A percentile compares a stretch with the other conserved stretches of the same genome.
Evolutionary conservation across 352 stramenopile species (phyloP).

Genomic region (Blastocystis sp.): DNA sequence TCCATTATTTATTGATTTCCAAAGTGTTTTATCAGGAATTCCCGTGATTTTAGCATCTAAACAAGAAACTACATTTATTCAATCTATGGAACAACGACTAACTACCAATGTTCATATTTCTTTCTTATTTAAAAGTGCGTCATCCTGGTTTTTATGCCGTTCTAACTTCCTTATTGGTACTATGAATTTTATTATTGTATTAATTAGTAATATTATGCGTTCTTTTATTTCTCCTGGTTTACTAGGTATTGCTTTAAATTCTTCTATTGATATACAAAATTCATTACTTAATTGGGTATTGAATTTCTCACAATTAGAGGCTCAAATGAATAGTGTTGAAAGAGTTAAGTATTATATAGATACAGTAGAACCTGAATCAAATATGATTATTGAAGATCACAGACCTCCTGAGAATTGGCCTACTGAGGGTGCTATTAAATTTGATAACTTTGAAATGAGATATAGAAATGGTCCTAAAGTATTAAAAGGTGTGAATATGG

Average conservation of each 20-base stretch:
- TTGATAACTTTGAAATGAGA: constrained; percentile 61
- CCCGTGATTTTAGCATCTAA: constrained; percentile 32
- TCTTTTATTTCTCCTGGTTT: constrained; percentile 53
- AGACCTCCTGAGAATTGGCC: constrained; percentile 54
- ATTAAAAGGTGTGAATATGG: constrained; percentile 55
- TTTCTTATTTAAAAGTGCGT: constrained; percentile 47
- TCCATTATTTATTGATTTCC: constrained; percentile 56
- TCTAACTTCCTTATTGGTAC: constrained; percentile 51
- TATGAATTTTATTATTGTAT: constrained; percentile 40
- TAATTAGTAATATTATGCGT: constrained; percentile 50
- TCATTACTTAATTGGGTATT: constrained; percentile 35
- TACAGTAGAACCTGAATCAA: constrained; percentile 46
- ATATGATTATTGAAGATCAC: constrained; percentile 14
- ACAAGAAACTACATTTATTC: constrained; percentile 45
- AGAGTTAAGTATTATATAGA: constrained; percentile 49
- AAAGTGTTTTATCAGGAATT: constrained; percentile 52
- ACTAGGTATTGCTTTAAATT: constrained; percentile 67
- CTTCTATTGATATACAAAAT: constrained; percentile 64
- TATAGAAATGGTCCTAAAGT: constrained; percentile 58
- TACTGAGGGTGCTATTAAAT: constrained; percentile 54
- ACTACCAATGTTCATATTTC: constrained; percentile 51
- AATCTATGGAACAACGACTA: constrained; percentile 47
- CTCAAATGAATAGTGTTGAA: constrained; percentile 60
- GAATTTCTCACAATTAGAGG: constrained; percentile 4
- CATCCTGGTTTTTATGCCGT: constrained; percentile 54